Percentiles rank a stretch among this genome's conserved stretches.
Evolutionary conservation across 2,329 filamentous ascomycete genomes (phyloP).

Genomic region (Triangularia setosa): DNA sequence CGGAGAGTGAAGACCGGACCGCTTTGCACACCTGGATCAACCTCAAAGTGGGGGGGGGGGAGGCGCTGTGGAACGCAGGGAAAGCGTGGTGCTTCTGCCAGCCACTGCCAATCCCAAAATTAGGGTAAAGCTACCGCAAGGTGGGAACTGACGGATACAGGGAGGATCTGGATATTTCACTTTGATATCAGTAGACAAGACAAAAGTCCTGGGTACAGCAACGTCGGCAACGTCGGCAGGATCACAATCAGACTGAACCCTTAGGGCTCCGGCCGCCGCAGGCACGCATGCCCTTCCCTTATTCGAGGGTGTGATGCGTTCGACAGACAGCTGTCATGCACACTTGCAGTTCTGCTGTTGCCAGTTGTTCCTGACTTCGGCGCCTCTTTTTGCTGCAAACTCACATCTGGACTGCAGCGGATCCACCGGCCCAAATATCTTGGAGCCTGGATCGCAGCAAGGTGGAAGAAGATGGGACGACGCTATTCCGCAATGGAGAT

Average conservation of each 20-base stretch:
- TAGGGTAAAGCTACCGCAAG: background rate
- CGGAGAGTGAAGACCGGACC: background rate
- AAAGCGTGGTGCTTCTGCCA: background rate
- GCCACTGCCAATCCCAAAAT: background rate
- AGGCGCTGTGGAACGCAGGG: background rate
- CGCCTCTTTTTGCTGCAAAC: background rate
- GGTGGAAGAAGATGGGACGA: background rate
- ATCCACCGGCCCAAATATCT: background rate
- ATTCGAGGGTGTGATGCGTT: too few species aligned
- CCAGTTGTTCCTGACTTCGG: background rate
- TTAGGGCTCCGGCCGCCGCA: background rate
- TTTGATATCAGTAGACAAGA: background rate
- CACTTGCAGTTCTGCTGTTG: background rate
- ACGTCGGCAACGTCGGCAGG: background rate
- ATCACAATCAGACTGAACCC: background rate
- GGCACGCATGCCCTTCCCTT: background rate
- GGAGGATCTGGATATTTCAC: background rate
- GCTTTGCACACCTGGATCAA: background rate
- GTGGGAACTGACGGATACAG: background rate
- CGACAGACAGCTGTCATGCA: background rate
- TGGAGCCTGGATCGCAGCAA: background rate
- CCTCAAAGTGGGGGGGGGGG: background rate
- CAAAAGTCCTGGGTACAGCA: background rate
- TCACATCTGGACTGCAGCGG: background rate
- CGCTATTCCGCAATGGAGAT: background rate